phyloP scores from a whole-genome alignment of 2,329 filamentous ascomycete species.

The Triangularia verruculosa region DNA sequence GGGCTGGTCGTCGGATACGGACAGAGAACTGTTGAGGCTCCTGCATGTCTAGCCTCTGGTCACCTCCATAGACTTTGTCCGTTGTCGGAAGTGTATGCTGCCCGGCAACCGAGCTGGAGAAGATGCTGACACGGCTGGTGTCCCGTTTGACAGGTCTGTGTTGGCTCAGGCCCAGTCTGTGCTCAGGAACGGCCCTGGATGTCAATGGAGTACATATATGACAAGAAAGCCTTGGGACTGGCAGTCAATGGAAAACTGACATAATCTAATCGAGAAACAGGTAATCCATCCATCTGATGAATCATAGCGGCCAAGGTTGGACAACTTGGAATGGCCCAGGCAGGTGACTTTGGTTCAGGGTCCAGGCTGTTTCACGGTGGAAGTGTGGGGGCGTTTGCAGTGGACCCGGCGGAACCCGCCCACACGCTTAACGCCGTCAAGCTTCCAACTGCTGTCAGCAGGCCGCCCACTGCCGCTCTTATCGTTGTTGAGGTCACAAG shows the following conservation, averaged over 20 bases:
- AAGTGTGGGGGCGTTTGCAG: neutral
- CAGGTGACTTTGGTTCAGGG: conserved; percentile 8
- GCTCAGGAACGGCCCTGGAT: neutral
- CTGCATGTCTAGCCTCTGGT: neutral
- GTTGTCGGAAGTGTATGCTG: neutral
- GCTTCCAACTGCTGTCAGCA: conserved; percentile 10
- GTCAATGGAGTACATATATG: neutral
- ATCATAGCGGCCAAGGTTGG: neutral
- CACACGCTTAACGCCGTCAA: neutral
- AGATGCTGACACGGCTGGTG: neutral
- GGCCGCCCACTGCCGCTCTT: conserved; percentile 8
- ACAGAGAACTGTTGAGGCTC: neutral
- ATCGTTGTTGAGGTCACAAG: conserved; percentile 11
- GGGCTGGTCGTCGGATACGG: neutral
- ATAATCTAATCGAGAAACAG: conserved; percentile 4
- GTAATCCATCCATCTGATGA: neutral
- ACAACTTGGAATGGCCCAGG: neutral
- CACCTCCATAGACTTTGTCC: neutral
- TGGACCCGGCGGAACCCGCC: conserved; percentile 4
- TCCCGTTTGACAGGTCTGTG: neutral
- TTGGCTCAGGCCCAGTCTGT: neutral
- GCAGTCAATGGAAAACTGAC: neutral
- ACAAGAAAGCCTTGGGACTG: neutral
- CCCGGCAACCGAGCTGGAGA: neutral
- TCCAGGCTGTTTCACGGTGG: neutral